Evolutionary conservation across 139 green algal species (phyloP).

Genomic region (Choricystis sp.): DNA sequence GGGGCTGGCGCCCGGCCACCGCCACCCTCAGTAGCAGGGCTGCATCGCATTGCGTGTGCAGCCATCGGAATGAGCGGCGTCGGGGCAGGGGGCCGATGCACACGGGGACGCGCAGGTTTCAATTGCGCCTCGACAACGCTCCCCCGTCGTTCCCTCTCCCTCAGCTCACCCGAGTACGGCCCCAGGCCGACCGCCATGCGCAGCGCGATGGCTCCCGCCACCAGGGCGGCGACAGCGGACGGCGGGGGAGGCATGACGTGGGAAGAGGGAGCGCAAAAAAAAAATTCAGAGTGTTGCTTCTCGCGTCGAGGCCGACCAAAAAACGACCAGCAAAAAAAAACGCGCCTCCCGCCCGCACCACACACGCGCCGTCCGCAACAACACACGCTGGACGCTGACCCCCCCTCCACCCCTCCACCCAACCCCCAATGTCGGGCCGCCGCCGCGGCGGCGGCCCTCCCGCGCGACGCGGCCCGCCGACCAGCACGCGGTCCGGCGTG

Average conservation of each 20-base stretch:
- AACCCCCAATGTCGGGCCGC: too few species aligned
- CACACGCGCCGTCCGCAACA: background rate
- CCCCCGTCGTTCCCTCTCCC: background rate
- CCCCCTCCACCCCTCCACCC: background rate
- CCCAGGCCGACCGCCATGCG: background rate
- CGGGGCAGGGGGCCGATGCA: too few species aligned
- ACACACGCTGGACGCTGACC: background rate
- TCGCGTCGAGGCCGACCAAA: too few species aligned
- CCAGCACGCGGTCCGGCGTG: constrained; percentile 8
- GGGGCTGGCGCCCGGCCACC: background rate
- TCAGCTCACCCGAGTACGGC: background rate
- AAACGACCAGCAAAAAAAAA: background rate
- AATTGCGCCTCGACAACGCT: background rate
- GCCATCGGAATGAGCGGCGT: too few species aligned
- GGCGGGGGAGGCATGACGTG: too few species aligned
- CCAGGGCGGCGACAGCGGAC: background rate
- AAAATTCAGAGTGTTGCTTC: too few species aligned
- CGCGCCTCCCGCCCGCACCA: too few species aligned
- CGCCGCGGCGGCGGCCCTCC: too few species aligned
- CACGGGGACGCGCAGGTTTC: too few species aligned
- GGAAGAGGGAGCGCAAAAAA: too few species aligned
- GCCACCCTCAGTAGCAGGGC: too few species aligned
- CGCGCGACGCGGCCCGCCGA: background rate
- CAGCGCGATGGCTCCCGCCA: background rate
- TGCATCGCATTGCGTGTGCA: too few species aligned